These are phyloP conservation scores for Boletus tylopilopsis DNA, from an alignment of 768 basidiomycete genomes.

Conservation along the genomic window DNA sequence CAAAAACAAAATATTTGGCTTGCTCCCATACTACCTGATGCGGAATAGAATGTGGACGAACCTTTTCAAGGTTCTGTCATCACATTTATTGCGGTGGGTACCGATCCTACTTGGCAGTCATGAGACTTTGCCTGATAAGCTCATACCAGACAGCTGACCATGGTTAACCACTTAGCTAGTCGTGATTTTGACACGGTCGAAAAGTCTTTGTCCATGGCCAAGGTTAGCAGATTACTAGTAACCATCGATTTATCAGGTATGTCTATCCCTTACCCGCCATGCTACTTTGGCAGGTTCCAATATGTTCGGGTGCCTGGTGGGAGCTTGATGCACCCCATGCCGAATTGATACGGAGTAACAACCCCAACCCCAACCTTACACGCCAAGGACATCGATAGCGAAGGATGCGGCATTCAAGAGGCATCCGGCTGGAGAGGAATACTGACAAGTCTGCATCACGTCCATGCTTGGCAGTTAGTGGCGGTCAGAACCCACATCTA, in stretches of 20 bases:
- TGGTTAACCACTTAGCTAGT: slow-evolving; percentile 21
- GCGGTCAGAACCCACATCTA: slow-evolving; percentile 5
- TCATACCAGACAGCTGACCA: slow-evolving; percentile 23
- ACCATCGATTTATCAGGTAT: slow-evolving; percentile 1
- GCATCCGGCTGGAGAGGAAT: background rate
- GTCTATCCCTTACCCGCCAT: background rate
- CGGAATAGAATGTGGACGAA: slow-evolving; percentile 11
- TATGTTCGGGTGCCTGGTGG: background rate
- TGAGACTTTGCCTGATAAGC: slow-evolving; percentile 17
- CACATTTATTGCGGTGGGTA: slow-evolving; percentile 8
- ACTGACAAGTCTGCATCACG: background rate
- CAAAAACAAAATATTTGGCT: slow-evolving; percentile 11
- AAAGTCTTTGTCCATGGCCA: background rate
- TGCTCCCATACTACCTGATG: slow-evolving; percentile 13
- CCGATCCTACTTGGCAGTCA: slow-evolving; percentile 13
- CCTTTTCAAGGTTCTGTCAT: slow-evolving; percentile 18
- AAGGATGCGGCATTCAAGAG: background rate
- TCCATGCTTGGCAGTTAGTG: background rate
- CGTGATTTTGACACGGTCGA: slow-evolving; percentile 7
- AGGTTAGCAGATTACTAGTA: slow-evolving; percentile 14
- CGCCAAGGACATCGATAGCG: background rate
- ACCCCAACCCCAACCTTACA: background rate
- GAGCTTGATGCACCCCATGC: slow-evolving; percentile 1
- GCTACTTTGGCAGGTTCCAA: background rate
- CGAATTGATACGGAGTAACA: background rate